Evolutionary conservation across 2,329 filamentous ascomycete species (phyloP).

Genomic region (Ophiostoma ips): DNA sequence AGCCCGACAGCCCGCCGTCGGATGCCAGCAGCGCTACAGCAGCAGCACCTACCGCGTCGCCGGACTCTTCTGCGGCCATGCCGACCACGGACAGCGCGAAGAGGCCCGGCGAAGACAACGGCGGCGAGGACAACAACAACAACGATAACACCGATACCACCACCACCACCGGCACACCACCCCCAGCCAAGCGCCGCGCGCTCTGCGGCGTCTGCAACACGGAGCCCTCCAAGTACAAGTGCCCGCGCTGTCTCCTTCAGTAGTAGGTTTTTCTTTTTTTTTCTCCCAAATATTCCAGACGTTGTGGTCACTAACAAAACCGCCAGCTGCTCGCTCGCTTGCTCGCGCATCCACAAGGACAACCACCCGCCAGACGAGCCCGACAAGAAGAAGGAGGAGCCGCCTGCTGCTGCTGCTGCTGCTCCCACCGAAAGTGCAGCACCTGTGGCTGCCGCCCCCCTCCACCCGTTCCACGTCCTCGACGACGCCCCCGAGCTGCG

Average conservation of each 20-base stretch:
- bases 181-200: slow-evolving; percentile 10
- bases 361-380: slow-evolving; percentile 17
- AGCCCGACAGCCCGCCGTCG: too few species aligned
- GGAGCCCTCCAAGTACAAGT: slow-evolving; percentile 46
- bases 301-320: not conserved
- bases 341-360: slow-evolving; percentile 25
- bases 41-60: too few species aligned
- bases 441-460: not conserved
- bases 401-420: too few species aligned
- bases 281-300: not conserved
- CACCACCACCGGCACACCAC: too few species aligned
- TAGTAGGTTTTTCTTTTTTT: slow-evolving; percentile 32
- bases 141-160: not conserved
- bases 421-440: not conserved
- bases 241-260: slow-evolving; percentile 40
- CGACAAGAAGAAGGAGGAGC: not conserved
- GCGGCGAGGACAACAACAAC: not conserved
- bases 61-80: too few species aligned
- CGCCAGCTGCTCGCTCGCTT: slow-evolving; percentile 43
- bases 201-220: slow-evolving; percentile 41
- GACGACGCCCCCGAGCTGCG: slow-evolving; percentile 36
- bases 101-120: not conserved
- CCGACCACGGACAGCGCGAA: too few species aligned
- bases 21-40: too few species aligned
- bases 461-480: slow-evolving; percentile 36